Evolutionary conservation across 1,284 basidiomycete species (phyloP).

Genomic region (Papiliotrema terrestris): DNA sequence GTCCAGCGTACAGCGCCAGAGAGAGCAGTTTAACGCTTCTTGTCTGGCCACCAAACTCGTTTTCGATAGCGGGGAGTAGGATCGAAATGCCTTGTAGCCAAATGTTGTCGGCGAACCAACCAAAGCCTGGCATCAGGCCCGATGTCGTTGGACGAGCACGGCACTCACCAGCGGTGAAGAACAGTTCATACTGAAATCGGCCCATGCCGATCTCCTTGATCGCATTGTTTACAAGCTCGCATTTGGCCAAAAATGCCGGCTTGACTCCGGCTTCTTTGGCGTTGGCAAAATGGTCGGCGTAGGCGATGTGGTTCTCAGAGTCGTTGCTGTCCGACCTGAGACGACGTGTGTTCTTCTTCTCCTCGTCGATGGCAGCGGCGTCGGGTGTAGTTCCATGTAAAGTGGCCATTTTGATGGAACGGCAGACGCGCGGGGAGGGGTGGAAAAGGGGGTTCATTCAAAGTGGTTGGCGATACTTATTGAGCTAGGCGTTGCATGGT

Average conservation of each 20-base stretch:
- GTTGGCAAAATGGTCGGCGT: neutral
- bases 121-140: conserved; percentile 17
- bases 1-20: conserved; percentile 58
- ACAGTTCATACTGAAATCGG: conserved; percentile 60
- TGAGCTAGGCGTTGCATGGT: too few species aligned
- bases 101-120: conserved; percentile 51
- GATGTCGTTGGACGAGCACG: neutral
- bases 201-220: conserved; percentile 57
- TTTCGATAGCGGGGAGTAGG: conserved; percentile 53
- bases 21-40: conserved; percentile 27
- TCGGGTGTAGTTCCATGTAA: too few species aligned
- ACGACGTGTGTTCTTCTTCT: neutral
- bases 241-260: conserved; percentile 33
- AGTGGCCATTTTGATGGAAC: too few species aligned
- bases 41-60: conserved; percentile 46
- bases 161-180: conserved; percentile 52
- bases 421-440: too few species aligned
- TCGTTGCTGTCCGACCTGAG: neutral
- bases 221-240: conserved; percentile 32
- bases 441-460: too few species aligned
- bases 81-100: conserved; percentile 60
- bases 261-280: conserved; percentile 24
- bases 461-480: too few species aligned
- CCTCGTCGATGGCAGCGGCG: neutral
- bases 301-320: neutral